Conservation (phyloP, 2,329 filamentous ascomycete species). For the Fulvia fulva region DNA sequence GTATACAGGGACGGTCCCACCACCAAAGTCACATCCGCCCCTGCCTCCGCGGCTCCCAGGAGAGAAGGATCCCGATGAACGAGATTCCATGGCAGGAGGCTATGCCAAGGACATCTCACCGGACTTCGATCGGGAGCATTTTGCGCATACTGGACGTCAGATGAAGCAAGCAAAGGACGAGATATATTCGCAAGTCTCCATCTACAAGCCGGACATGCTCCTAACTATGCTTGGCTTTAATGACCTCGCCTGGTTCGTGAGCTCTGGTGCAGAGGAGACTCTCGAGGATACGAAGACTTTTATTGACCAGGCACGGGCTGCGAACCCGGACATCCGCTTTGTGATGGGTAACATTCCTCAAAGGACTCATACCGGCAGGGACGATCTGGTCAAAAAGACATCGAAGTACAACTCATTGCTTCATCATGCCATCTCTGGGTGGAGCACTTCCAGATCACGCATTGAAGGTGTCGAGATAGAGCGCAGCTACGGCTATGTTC, state of each 20-base stretch:
- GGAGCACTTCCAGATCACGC: constrained; percentile 29
- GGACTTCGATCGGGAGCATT: constrained; percentile 24
- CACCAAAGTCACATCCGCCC: constrained; percentile 30
- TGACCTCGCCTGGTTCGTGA: constrained; percentile 25
- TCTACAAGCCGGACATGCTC: constrained; percentile 32
- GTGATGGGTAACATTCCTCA: constrained; percentile 23
- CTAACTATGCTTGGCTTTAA: constrained; percentile 27
- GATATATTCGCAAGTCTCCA: constrained; percentile 28
- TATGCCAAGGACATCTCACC: constrained; percentile 31
- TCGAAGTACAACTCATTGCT: constrained; percentile 19
- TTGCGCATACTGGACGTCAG: constrained; percentile 30
- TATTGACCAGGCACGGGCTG: constrained; percentile 31
- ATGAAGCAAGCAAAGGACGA: constrained; percentile 30
- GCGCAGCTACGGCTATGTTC: constrained; percentile 28
- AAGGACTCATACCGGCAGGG: constrained; percentile 15
- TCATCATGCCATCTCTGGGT: constrained; percentile 21
- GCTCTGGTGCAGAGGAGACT: constrained; percentile 16
- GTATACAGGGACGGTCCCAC: constrained; percentile 27
- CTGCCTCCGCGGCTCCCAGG: constrained; percentile 13
- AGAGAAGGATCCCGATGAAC: constrained; percentile 5
- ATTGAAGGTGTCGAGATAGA: constrained; percentile 34
- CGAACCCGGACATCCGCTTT: constrained; percentile 23
- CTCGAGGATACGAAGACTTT: constrained; percentile 28
- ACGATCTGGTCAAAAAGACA: constrained; percentile 22
- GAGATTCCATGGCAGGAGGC: constrained; percentile 23